Evolutionary conservation across 495 filamentous ascomycete genomes (phyloP), one percentile per base, ranked within the genome.

Genomic region (Neurospora sp.): DNA sequence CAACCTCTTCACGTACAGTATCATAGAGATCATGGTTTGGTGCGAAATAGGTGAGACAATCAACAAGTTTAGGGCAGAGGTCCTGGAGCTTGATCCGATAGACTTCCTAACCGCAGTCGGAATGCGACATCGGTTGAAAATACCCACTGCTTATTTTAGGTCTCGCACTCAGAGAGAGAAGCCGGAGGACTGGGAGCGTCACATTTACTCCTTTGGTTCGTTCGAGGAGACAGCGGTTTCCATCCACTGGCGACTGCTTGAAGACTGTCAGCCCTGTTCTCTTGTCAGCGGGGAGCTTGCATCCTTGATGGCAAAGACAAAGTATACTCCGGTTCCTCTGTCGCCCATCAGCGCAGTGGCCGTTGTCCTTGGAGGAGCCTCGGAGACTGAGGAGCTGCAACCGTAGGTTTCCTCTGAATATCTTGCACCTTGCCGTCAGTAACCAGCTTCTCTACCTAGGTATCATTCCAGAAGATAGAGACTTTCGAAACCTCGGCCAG

Each of bases 1-100:
- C 20, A 92, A 92, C 79, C 90, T 91, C 72, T 89, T 91, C 74
- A 85, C 84, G 37, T 92, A 91, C 77, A 87, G 88, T 4, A 81
- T 91, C 70, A 88, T 88, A 35, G 87, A 89, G 72, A 84, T 86
- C 82, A 85, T 88, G 84, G 81, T 81, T 18, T 86, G 85, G 85
- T 83, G 84, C 39, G 85, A 85, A 12, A 79, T 88, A 8, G 87
- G 87, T 27, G 87, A 89, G 75, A 78, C 89, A 8, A 84, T 89
- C 48, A 89, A 89, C 74, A 73, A 82, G 35, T 89, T 89, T 74
- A 79, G 87, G 53, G 79, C 86, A 37, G 84, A 87, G 40, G 88
- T 84, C 5, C 77, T 89, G 8, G 84, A 84, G 4, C 80, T 89
- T 3, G 88, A 89, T 68, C 85, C 88, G 2, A 81, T 89, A 7